Evolutionary conservation across 164 flowering plant genomes (phyloP).

Genomic region (Berberis thunbergii): DNA sequence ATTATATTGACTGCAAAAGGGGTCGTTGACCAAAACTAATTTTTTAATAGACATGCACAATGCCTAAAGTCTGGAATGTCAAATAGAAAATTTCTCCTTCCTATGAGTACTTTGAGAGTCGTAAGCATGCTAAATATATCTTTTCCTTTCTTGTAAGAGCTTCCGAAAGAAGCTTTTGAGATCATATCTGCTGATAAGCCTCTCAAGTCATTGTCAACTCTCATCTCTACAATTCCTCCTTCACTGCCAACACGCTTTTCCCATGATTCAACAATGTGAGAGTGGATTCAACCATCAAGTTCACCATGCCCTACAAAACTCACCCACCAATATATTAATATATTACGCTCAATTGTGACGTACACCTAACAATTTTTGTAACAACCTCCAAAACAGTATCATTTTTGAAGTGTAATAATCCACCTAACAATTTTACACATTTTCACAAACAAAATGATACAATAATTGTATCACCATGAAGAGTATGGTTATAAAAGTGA

Average conservation of each 20-base stretch:
- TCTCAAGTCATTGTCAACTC: constrained; percentile 11
- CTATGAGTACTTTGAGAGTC: constrained; percentile 8
- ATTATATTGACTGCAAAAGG: neutral
- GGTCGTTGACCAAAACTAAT: too few species aligned
- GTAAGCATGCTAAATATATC: constrained; percentile 8
- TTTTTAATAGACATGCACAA: neutral
- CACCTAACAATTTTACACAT: too few species aligned
- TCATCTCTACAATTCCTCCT: constrained; percentile 19
- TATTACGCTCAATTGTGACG: too few species aligned
- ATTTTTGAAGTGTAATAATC: too few species aligned
- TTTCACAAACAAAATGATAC: too few species aligned
- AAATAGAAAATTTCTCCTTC: constrained; percentile 2
- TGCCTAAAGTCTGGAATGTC: constrained; percentile 8
- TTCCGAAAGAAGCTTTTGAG: constrained; percentile 14
- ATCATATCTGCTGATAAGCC: constrained; percentile 10
- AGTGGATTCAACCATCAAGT: neutral
- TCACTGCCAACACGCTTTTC: constrained; percentile 16
- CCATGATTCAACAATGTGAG: constrained; percentile 24
- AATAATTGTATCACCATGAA: too few species aligned
- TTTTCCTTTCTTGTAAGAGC: constrained; percentile 6
- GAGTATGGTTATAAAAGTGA: too few species aligned
- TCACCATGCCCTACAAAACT: neutral
- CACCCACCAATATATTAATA: neutral
- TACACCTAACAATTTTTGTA: too few species aligned
- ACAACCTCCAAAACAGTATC: too few species aligned